Conservation (phyloP, 495 filamentous ascomycete species). For the Entonaema liquescens region DNA sequence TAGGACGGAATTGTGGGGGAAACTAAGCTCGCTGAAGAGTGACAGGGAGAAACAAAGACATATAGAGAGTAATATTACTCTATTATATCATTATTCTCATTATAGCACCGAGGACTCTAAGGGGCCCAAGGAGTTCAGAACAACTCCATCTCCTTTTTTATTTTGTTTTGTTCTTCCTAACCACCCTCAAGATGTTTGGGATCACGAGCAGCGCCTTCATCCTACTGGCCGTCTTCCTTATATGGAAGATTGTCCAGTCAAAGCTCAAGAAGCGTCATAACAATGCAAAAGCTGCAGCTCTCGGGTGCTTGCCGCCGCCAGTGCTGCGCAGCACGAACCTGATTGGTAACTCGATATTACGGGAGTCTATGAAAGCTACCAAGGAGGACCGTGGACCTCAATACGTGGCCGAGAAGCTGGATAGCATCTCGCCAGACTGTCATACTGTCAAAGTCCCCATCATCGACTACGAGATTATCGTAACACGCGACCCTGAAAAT, state of each 20-base stretch:
- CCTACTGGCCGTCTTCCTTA: constrained; percentile 22
- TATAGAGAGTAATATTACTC: not conserved
- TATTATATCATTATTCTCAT: not conserved
- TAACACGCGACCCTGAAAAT: constrained; percentile 69
- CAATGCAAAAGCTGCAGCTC: constrained; percentile 35
- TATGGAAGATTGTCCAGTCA: constrained; percentile 27
- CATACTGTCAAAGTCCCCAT: constrained; percentile 42
- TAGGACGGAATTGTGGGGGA: constrained; percentile 1
- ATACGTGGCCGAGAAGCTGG: constrained; percentile 37
- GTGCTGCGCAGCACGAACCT: constrained; percentile 45
- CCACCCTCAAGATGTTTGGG: constrained; percentile 19
- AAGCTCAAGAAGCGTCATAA: constrained; percentile 41
- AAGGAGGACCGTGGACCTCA: constrained; percentile 48
- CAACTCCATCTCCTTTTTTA: not conserved
- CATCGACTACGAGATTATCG: constrained; percentile 50
- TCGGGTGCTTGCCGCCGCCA: constrained; percentile 45
- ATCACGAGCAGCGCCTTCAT: constrained; percentile 13
- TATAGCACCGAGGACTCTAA: not conserved
- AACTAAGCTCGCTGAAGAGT: not conserved
- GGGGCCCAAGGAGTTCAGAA: not conserved
- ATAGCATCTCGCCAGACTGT: constrained; percentile 35
- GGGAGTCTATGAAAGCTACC: constrained; percentile 42
- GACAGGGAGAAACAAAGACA: not conserved
- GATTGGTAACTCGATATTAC: constrained; percentile 44
- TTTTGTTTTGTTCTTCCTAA: not conserved